Evolutionary conservation across 2,329 filamentous ascomycete species (phyloP).

Genomic region (Colletotrichum sp.): DNA sequence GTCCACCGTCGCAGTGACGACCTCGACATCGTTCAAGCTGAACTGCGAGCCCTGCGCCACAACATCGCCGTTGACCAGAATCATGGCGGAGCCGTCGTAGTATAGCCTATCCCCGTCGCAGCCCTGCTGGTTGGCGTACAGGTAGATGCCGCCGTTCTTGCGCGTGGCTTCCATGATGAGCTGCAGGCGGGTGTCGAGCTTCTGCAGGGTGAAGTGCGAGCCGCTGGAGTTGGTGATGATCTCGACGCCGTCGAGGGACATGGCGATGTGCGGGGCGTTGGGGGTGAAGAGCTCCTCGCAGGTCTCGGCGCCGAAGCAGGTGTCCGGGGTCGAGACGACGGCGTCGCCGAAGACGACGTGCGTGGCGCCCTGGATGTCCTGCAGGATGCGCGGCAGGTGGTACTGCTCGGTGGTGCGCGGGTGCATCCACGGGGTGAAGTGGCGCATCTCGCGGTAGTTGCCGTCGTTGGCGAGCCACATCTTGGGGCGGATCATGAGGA

Average conservation of each 20-base stretch:
- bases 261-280: constrained; percentile 34
- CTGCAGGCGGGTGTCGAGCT: constrained; percentile 67
- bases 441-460: constrained; percentile 62
- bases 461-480: constrained; percentile 73
- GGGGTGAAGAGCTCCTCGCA: constrained; percentile 72
- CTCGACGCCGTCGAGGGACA: constrained; percentile 62
- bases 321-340: constrained; percentile 64
- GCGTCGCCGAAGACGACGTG: constrained; percentile 72
- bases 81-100: constrained; percentile 61
- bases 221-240: constrained; percentile 75
- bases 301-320: constrained; percentile 60
- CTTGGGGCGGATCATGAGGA: constrained; percentile 76
- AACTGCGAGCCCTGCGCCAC: constrained; percentile 40
- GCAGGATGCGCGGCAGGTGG: constrained; percentile 64
- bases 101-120: constrained; percentile 63
- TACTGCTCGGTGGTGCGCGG: constrained; percentile 67
- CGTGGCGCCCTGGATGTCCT: constrained; percentile 50
- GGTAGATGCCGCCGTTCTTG: constrained; percentile 45
- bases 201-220: constrained; percentile 65
- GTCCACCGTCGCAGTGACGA: constrained; percentile 69
- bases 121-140: constrained; percentile 60
- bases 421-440: constrained; percentile 69
- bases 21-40: constrained; percentile 67
- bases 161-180: constrained; percentile 70
- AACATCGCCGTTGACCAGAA: constrained; percentile 67